Evolutionary conservation across 23 red algal species (phyloP), one percentile per base, ranked within the genome.

Genomic region (Agarophyton chilense): DNA sequence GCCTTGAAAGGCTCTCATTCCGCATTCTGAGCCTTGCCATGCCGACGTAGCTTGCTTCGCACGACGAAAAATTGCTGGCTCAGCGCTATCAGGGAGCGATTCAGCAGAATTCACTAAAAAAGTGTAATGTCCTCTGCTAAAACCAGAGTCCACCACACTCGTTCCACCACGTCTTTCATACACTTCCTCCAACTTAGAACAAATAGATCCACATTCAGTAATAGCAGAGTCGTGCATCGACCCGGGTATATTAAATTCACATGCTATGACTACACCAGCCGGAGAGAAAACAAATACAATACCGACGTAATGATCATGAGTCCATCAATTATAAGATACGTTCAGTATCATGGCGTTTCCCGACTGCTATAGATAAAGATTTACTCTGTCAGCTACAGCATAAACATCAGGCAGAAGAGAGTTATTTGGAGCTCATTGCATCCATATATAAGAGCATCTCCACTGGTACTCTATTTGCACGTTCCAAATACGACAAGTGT

Each of bases 1-100:
- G 14, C 68, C 68, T 44, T 74, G 68, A n/a, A 74, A n/a, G 7
- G 68, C 68, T 31, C 68, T 22, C 68, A 74, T 74, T 41, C 68
- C 68, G 10, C 68, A 74, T 34, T 74, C 68, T 5, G 68, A 74
- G 7, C 8, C 21, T 38, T 74, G 68, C 34, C 10, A 8, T 36
- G 68, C 68, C 6, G 42, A 74, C 34, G 68, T 74, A 44, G 36
- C 42, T 47, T 74, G 68, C 25, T 24, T 29, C 34, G 24, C 24
- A 24, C 63, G 22, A 29, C n/a, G 36, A 74, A 47, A 22, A 39
- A 13, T 74, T 8, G 19, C 22, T 31, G 33, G 4, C 22, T 38
- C 68, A 34, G 9, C 22, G 16, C 22, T 22, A 10, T 9, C 36
- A 24, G 8, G 9, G 5, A 44, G 8, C 18, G 8, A 22, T 39